Conservation (phyloP, 176 grass and related monocot species). For the Juncus inflexus region DNA sequence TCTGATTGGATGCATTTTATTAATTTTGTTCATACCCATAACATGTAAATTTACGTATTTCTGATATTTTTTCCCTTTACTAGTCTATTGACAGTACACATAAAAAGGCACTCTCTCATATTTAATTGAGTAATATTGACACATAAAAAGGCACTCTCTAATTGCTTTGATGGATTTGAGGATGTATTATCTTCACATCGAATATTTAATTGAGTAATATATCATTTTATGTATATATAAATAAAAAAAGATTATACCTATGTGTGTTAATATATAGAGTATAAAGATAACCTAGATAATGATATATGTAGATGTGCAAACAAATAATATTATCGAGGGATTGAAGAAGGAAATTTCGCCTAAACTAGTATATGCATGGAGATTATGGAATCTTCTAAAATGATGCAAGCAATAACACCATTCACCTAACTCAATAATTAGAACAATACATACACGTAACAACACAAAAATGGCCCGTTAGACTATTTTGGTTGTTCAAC, state of each 20-base stretch:
- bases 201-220: too few species aligned
- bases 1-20: slow-evolving; percentile 6
- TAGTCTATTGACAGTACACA: too few species aligned
- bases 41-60: too few species aligned
- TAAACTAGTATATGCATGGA: neutral
- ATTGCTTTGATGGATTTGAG: slow-evolving; percentile 3
- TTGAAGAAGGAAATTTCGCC: slow-evolving; percentile 11
- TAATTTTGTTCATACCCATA: too few species aligned
- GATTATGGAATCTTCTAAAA: neutral
- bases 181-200: too few species aligned
- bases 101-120: too few species aligned
- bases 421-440: slow-evolving; percentile 23
- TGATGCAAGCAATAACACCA: slow-evolving; percentile 17
- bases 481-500: slow-evolving; percentile 14
- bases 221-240: too few species aligned
- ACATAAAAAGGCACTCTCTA: slow-evolving; percentile 10
- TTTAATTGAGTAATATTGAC: too few species aligned
- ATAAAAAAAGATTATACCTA: too few species aligned
- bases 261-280: too few species aligned
- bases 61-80: too few species aligned
- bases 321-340: slow-evolving; percentile 6
- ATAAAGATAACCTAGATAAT: too few species aligned
- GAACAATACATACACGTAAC: slow-evolving; percentile 9
- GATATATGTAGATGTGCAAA: neutral
- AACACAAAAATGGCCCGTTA: neutral